These are phyloP conservation scores for Silene coronaria DNA, from an alignment of 179 eudicot species.

Conservation along the genomic window DNA sequence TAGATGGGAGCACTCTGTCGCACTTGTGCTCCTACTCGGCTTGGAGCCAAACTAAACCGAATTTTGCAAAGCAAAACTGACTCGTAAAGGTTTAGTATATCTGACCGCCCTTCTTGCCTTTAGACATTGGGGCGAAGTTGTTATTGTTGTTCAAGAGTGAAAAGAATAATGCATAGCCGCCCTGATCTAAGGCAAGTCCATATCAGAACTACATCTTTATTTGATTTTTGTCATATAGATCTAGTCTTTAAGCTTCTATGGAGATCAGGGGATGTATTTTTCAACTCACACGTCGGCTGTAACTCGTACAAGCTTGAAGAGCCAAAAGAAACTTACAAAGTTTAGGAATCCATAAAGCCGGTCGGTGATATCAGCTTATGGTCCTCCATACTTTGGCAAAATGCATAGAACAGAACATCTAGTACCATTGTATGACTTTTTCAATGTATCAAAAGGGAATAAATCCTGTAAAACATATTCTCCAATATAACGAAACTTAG, in stretches of 20 bases:
- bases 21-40: too few relatives aligned
- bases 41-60: too few relatives aligned
- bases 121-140: too few relatives aligned
- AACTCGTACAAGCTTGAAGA: not conserved
- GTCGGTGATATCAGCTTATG: not conserved
- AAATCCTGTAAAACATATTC: constrained; percentile 9
- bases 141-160: not conserved
- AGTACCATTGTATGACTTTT: not conserved
- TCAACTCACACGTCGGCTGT: not conserved
- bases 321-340: constrained; percentile 5
- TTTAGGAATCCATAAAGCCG: too few relatives aligned
- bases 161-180: constrained; percentile 18
- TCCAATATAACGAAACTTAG: not conserved
- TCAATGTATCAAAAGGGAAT: not conserved
- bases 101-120: too few relatives aligned
- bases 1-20: too few relatives aligned
- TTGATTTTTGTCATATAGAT: not conserved
- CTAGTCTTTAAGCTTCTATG: not conserved
- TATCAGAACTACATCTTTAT: too few relatives aligned
- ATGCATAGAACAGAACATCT: constrained; percentile 24
- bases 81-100: too few relatives aligned
- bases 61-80: too few relatives aligned
- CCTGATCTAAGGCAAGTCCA: not conserved
- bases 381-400: constrained; percentile 14
- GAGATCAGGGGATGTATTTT: not conserved